These are phyloP conservation scores for Smithsoniella earleae DNA, from an alignment of 163 green algal species.

Conservation along the genomic window DNA sequence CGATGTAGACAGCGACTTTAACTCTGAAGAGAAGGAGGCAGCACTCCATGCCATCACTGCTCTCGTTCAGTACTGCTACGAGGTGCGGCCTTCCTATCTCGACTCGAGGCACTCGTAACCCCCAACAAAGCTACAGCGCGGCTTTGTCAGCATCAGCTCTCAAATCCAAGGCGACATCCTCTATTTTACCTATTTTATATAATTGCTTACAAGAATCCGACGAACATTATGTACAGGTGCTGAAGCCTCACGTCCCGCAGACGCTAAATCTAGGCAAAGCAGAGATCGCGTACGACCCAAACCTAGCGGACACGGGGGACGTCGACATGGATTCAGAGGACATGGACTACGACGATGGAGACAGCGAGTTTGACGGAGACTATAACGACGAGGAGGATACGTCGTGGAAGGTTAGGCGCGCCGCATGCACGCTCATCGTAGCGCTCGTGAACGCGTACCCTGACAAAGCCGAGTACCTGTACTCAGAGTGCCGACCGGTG, in stretches of 20 bases:
- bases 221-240: constrained; percentile 9
- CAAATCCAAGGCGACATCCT: no score
- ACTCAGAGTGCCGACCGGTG: constrained; percentile 36
- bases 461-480: constrained; percentile 54
- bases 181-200: no score
- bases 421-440: constrained; percentile 61
- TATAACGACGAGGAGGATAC: constrained; percentile 89
- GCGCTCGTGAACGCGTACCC: constrained; percentile 57
- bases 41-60: constrained; percentile 9
- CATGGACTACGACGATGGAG: constrained; percentile 36
- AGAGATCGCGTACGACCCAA: constrained; percentile 68
- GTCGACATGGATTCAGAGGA: constrained; percentile 47
- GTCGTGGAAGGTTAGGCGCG: constrained; percentile 86
- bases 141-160: no score
- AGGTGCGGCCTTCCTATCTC: neutral
- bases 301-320: constrained; percentile 55
- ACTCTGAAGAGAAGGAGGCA: constrained; percentile 22
- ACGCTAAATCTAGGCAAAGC: constrained; percentile 53
- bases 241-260: constrained; percentile 41
- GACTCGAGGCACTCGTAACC: no score
- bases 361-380: constrained; percentile 49
- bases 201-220: no score
- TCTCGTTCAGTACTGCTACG: constrained; percentile 21
- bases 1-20: neutral
- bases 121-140: no score